Evolutionary conservation across 768 basidiomycete species (phyloP).

Genomic region (Phylloporus sp.): DNA sequence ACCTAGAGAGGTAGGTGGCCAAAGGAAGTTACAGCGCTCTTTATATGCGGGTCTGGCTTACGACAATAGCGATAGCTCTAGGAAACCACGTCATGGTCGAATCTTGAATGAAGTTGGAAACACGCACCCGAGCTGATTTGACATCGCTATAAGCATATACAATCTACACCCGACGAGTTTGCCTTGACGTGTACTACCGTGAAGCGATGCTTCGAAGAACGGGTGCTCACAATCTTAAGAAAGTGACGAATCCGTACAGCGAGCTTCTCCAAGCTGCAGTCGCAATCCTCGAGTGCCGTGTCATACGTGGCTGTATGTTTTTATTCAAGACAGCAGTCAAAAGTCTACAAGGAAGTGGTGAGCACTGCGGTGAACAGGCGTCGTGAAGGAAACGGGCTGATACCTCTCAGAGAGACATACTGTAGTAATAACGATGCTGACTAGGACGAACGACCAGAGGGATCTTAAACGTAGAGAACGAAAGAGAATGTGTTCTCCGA

Average conservation of each 20-base stretch:
- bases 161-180: constrained; percentile 35
- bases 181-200: neutral
- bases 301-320: constrained; percentile 41
- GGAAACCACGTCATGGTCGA: constrained; percentile 5
- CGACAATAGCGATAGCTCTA: constrained; percentile 25
- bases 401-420: constrained; percentile 61
- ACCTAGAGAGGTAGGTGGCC: constrained; percentile 35
- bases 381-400: constrained; percentile 7
- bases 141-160: constrained; percentile 74
- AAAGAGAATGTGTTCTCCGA: constrained; percentile 46
- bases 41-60: constrained; percentile 6
- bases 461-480: constrained; percentile 42
- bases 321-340: constrained; percentile 46
- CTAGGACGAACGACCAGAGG: constrained; percentile 43
- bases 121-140: constrained; percentile 63
- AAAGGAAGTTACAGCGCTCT: neutral
- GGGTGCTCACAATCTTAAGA: constrained; percentile 53
- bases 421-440: constrained; percentile 37
- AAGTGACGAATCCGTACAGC: constrained; percentile 53
- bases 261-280: constrained; percentile 49
- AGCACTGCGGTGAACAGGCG: neutral
- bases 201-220: neutral
- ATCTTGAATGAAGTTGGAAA: neutral
- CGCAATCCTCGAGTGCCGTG: constrained; percentile 39
- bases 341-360: constrained; percentile 32